A percentile compares a stretch with the other conserved stretches of the same genome.
Conservation (phyloP, 73 alveolate genomes). For the Stentor roeselii region DNA sequence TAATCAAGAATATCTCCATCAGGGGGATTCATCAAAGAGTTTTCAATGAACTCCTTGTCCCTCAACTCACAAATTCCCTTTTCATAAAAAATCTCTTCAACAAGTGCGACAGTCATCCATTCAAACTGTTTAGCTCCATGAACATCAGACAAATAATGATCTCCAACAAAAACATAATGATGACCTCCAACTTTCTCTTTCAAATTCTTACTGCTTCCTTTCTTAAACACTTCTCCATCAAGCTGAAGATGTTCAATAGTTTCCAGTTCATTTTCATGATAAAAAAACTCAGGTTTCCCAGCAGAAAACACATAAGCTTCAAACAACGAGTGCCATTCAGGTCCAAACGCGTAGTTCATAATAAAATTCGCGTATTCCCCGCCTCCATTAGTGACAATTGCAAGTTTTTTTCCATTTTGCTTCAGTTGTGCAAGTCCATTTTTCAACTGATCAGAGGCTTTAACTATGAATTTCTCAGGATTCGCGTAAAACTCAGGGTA, state of each 20-base stretch:
- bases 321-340: background rate
- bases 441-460: background rate
- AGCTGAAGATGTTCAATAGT: background rate
- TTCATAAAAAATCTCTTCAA: conserved; percentile 21
- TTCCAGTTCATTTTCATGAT: conserved; percentile 3
- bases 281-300: conserved; percentile 8
- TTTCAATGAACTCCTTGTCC: background rate
- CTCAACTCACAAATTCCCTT: background rate
- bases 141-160: conserved; percentile 10
- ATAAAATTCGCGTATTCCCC: background rate
- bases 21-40: background rate
- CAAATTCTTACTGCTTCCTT: background rate
- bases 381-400: background rate
- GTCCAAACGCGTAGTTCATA: background rate
- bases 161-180: conserved; percentile 10
- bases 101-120: background rate
- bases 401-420: background rate
- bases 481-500: background rate
- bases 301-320: background rate
- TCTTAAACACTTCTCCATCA: background rate
- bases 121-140: background rate
- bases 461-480: background rate
- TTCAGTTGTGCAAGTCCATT: background rate
- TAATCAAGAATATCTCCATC: background rate
- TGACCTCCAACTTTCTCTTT: background rate